Evolutionary conservation across 192 early-diverging fungal genomes (phyloP), one percentile per base, ranked within the genome.

Genomic region (Backusella parvicylindrica): DNA sequence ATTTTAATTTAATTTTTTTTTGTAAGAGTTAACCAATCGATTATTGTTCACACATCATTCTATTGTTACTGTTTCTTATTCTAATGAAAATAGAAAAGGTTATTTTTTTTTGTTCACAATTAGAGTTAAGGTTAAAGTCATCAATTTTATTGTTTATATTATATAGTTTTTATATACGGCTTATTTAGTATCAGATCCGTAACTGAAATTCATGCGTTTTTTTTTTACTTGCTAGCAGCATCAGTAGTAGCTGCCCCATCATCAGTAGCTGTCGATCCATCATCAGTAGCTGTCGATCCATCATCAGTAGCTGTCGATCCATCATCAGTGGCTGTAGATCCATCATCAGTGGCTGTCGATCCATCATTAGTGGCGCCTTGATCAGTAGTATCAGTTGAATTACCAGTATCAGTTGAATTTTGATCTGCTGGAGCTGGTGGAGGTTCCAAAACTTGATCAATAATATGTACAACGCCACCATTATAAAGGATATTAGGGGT

Each of bases 1-100:
- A 47, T 47, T 8, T n/a, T 47, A 47, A 28, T 80, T 98, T 86
- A 89, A 3, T 47, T 47, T 15, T n/a, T n/a, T 47, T 47, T 4
- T 47, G 16, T 15, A 47, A 47, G n/a, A n/a, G 6, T 6, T 16
- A n/a, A 21, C 0, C 12, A 47, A 47, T 18, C 4, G 16, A 47
- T 6, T 47, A 16, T 18, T 18, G 6, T 47, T 47, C 89, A n/a
- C n/a, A n/a, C n/a, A n/a, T n/a, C n/a, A n/a, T n/a, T n/a, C n/a
- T n/a, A n/a, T n/a, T n/a, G n/a, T n/a, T n/a, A n/a, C n/a, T n/a
- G n/a, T n/a, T n/a, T n/a, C n/a, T n/a, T n/a, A n/a, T n/a, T n/a
- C n/a, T n/a, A n/a, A n/a, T n/a, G n/a, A n/a, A n/a, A n/a, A n/a
- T n/a, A n/a, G n/a, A n/a, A n/a, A n/a, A n/a, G n/a, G n/a, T n/a